phyloP scores from a whole-genome alignment of 73 alveolate species.

The Paramecium caudatum region DNA sequence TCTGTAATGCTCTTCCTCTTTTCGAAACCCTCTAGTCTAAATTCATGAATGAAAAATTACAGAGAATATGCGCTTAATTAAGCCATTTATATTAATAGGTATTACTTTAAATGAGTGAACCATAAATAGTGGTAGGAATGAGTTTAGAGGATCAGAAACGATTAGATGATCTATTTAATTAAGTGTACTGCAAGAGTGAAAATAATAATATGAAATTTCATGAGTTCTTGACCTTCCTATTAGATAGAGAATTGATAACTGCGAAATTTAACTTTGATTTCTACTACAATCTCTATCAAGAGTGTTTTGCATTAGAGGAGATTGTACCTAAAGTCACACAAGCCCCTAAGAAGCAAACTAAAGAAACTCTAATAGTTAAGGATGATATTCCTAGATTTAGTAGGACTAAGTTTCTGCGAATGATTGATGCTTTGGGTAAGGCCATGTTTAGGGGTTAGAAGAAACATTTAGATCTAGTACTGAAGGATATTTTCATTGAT shows the following conservation, averaged over 20 bases:
- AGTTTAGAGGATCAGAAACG: conserved; percentile 45
- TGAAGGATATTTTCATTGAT: conserved; percentile 36
- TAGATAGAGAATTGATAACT: conserved; percentile 58
- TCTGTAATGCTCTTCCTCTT: not conserved
- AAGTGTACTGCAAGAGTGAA: not conserved
- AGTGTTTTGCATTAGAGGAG: conserved; percentile 18
- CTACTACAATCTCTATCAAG: conserved; percentile 4
- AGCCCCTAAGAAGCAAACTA: not conserved
- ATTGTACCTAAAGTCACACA: not conserved
- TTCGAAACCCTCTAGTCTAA: not conserved
- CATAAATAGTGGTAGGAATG: conserved; percentile 37
- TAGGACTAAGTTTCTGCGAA: not conserved
- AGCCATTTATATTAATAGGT: not conserved
- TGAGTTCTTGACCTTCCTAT: not conserved
- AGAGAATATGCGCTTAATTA: not conserved
- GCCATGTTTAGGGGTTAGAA: not conserved
- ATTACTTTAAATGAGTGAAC: conserved; percentile 44
- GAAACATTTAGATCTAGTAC: not conserved
- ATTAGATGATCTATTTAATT: conserved; percentile 38
- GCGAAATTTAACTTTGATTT: conserved; percentile 40
- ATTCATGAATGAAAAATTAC: not conserved
- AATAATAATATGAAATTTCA: conserved; percentile 44
- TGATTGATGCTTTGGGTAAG: conserved; percentile 9
- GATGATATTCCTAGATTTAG: conserved; percentile 44
- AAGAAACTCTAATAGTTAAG: not conserved